A percentile compares a stretch with the other conserved stretches of the same genome.
Conservation (phyloP, 2,329 filamentous ascomycete genomes). For the Cyphellophora attinorum region DNA sequence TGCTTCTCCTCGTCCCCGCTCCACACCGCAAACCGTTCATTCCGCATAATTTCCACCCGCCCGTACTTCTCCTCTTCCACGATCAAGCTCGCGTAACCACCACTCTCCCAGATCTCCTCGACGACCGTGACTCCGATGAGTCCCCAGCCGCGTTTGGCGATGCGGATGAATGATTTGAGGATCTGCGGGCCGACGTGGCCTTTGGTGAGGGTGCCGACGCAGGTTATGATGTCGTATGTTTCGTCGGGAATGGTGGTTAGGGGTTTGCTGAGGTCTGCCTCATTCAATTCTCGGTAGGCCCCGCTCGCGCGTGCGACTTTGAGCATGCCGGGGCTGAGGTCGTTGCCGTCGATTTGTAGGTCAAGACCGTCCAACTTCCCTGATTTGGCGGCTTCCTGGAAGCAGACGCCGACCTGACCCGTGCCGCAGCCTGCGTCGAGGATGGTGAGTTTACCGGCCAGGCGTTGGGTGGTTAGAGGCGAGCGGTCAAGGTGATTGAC, state of each 20-base stretch:
- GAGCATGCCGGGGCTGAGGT: conserved; percentile 46
- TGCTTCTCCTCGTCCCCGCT: conserved; percentile 2
- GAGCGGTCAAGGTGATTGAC: neutral
- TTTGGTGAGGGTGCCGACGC: conserved; percentile 46
- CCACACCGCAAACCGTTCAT: conserved; percentile 6
- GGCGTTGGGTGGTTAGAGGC: conserved; percentile 6
- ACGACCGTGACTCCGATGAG: conserved; percentile 43
- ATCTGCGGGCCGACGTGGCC: conserved; percentile 45
- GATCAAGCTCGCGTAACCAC: conserved; percentile 39
- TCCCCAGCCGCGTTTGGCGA: conserved; percentile 35
- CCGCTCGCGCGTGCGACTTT: conserved; percentile 39
- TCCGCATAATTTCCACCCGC: conserved; percentile 23
- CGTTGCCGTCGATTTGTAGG: conserved; percentile 42
- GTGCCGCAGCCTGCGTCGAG: conserved; percentile 50
- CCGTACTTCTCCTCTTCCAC: conserved; percentile 26
- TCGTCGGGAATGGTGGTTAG: conserved; percentile 30
- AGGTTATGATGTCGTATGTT: conserved; percentile 42
- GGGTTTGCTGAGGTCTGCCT: conserved; percentile 37
- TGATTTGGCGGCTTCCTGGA: conserved; percentile 32
- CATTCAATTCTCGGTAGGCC: conserved; percentile 36
- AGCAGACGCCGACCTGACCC: conserved; percentile 40
- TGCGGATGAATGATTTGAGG: conserved; percentile 40
- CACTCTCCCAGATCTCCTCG: conserved; percentile 39
- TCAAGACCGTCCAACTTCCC: conserved; percentile 26
- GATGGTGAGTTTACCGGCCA: conserved; percentile 26